Evolutionary conservation across 495 filamentous ascomycete species (phyloP).

Genomic region (Physcia stellaris): DNA sequence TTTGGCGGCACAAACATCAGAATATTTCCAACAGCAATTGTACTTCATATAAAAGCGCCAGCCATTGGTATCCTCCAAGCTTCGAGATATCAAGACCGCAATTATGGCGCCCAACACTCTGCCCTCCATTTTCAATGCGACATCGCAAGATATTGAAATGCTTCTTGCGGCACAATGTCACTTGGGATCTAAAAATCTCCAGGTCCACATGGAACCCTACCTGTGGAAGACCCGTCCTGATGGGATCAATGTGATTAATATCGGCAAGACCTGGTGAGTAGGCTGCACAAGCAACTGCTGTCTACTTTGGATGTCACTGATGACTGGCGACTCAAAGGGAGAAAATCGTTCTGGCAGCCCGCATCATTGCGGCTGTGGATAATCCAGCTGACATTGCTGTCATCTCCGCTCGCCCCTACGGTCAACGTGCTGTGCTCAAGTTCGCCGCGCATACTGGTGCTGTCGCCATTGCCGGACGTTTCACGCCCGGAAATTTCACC

Average conservation of each 20-base stretch:
- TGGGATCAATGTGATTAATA: constrained; percentile 96
- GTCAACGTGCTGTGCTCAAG: constrained; percentile 98
- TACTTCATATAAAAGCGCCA: no score
- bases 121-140: constrained; percentile 78
- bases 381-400: constrained; percentile 98
- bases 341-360: constrained; percentile 96
- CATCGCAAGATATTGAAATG: constrained; percentile 91
- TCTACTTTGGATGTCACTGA: no score
- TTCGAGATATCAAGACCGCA: no score
- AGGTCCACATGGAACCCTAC: constrained; percentile 99
- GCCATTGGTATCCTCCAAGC: no score
- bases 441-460: constrained; percentile 96
- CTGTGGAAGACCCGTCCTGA: constrained; percentile 98
- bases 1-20: no score
- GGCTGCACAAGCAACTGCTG: no score
- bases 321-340: constrained; percentile 50
- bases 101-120: constrained; percentile 91
- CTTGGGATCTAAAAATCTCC: constrained; percentile 96
- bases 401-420: constrained; percentile 98
- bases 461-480: constrained; percentile 95
- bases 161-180: constrained; percentile 92
- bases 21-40: no score
- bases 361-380: constrained; percentile 96
- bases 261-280: constrained; percentile 97
- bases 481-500: constrained; percentile 99